These are phyloP conservation scores for Caloboletus firmus DNA, from an alignment of 1,284 basidiomycete genomes.

Conservation along the genomic window DNA sequence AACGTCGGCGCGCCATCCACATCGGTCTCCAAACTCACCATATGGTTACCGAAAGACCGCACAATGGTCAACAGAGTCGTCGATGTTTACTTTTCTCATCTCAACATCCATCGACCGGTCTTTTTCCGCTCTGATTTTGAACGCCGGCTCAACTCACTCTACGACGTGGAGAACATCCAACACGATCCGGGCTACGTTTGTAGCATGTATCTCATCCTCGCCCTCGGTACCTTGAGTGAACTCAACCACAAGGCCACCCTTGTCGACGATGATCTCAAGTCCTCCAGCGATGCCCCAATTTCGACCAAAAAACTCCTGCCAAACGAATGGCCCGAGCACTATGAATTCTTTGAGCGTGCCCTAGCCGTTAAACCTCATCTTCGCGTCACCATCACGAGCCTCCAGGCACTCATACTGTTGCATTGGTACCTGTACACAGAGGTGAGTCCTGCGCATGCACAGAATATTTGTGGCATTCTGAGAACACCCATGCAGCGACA, in stretches of 20 bases:
- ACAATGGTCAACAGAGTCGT: constrained; percentile 60
- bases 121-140: constrained; percentile 67
- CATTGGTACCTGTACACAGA: constrained; percentile 88
- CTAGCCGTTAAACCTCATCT: constrained; percentile 75
- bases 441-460: constrained; percentile 42
- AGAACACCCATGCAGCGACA: constrained; percentile 55
- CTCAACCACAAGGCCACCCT: constrained; percentile 63
- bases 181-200: constrained; percentile 77
- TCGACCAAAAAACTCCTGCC: constrained; percentile 62
- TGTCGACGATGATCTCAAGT: constrained; percentile 35
- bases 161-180: constrained; percentile 48
- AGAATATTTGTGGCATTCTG: background rate
- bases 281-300: constrained; percentile 31
- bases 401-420: constrained; percentile 76
- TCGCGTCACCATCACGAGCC: constrained; percentile 72
- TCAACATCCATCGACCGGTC: constrained; percentile 77
- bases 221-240: constrained; percentile 77
- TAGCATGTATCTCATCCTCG: constrained; percentile 71
- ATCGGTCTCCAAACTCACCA: constrained; percentile 41
- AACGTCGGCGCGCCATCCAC: constrained; percentile 39
- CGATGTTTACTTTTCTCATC: constrained; percentile 68
- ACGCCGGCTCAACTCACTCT: constrained; percentile 59
- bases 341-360: constrained; percentile 78
- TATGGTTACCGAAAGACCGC: constrained; percentile 76
- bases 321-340: constrained; percentile 72